Percentiles rank a stretch among this genome's conserved stretches.
phyloP scores from a whole-genome alignment of 805 yeast genomes.

The Helenozyma rhizophorensis region DNA sequence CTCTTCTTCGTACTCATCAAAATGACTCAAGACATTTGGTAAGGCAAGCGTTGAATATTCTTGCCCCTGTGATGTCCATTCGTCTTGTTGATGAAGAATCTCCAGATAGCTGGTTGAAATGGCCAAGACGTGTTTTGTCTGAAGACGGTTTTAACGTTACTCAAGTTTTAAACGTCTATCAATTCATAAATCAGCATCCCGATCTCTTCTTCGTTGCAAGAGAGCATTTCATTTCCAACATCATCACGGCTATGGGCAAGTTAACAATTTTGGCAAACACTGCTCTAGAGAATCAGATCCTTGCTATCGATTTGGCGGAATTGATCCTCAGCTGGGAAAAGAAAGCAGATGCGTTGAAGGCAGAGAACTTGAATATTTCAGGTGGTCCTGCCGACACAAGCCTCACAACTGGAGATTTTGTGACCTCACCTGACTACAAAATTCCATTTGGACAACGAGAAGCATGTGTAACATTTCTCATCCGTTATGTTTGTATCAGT shows the following conservation, averaged over 20 bases:
- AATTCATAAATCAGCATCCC: conserved; percentile 81
- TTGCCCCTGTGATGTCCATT: conserved; percentile 81
- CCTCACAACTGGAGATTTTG: conserved; percentile 25
- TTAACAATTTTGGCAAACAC: conserved; percentile 74
- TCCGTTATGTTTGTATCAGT: conserved; percentile 82
- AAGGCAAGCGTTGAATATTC: conserved; percentile 77
- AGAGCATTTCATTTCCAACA: conserved; percentile 83
- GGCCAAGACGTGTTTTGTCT: conserved; percentile 88
- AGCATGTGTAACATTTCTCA: conserved; percentile 83
- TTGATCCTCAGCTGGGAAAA: conserved; percentile 83
- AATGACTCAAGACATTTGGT: conserved; percentile 80
- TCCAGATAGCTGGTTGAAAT: conserved; percentile 75
- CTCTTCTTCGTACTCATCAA: conserved; percentile 78
- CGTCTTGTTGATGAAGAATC: conserved; percentile 55
- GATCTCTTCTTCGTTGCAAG: conserved; percentile 81
- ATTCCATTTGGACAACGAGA: conserved; percentile 81
- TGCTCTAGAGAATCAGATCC: conserved; percentile 71
- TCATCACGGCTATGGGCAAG: conserved; percentile 90
- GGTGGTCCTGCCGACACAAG: neutral
- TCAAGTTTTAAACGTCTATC: conserved; percentile 83
- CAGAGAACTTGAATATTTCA: too few relatives aligned
- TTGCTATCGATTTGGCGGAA: conserved; percentile 89
- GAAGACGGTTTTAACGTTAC: conserved; percentile 86
- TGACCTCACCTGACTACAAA: conserved; percentile 47
- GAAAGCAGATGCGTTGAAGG: conserved; percentile 30